Evolutionary conservation across 2,329 filamentous ascomycete genomes (phyloP).

Genomic region (Podosphaera fusca): DNA sequence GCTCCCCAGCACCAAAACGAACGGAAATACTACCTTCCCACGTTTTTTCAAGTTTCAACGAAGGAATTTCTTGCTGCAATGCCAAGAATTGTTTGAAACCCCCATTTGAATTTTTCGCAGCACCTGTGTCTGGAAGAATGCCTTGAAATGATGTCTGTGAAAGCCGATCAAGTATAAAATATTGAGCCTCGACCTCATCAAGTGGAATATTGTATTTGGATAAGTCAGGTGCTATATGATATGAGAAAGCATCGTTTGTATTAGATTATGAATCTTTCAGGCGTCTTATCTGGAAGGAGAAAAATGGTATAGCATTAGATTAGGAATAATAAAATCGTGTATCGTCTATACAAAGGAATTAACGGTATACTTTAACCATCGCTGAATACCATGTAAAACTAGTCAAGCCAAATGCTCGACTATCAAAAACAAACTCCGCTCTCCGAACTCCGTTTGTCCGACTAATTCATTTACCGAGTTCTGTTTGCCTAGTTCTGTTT

Average conservation of each 20-base stretch:
- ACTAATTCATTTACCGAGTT: too few relatives aligned
- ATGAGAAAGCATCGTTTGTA: not conserved
- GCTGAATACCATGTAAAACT: too few relatives aligned
- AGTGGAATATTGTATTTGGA: not conserved
- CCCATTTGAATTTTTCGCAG: not conserved
- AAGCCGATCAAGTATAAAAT: not conserved
- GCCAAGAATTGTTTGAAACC: not conserved
- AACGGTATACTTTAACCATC: too few relatives aligned
- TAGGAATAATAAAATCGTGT: too few relatives aligned
- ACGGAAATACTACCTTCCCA: not conserved
- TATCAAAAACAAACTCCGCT: too few relatives aligned
- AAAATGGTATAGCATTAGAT: too few relatives aligned
- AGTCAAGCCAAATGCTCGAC: too few relatives aligned
- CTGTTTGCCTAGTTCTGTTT: too few relatives aligned
- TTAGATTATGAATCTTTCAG: too few relatives aligned
- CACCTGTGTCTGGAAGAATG: not conserved
- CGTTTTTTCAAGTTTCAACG: not conserved
- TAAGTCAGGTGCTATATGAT: not conserved
- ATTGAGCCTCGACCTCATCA: not conserved
- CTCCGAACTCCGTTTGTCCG: too few relatives aligned
- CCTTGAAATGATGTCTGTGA: not conserved
- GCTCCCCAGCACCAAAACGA: not conserved
- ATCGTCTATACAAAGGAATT: too few relatives aligned
- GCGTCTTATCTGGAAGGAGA: too few relatives aligned
- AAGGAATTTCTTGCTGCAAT: not conserved